These are phyloP conservation scores for Silybum marianum DNA, from an alignment of 129 eudicot genomes.

Conservation along the genomic window DNA sequence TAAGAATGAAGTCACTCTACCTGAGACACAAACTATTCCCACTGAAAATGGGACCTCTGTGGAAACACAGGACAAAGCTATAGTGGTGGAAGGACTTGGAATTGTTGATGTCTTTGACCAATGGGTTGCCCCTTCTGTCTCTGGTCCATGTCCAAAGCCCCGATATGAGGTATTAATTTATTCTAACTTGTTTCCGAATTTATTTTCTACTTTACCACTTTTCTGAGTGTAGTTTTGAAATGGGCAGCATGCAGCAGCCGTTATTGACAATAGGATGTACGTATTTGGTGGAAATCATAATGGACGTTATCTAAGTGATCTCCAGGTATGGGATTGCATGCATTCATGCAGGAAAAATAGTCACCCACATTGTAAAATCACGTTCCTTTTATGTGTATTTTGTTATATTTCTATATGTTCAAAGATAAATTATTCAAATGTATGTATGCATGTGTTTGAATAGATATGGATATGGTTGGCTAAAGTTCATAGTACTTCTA, in stretches of 20 bases:
- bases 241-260: slow-evolving; percentile 96
- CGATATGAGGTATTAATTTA: slow-evolving; percentile 74
- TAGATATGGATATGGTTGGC: neutral
- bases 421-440: neutral
- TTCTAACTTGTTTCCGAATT: neutral
- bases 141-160: slow-evolving; percentile 83
- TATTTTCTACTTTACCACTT: neutral
- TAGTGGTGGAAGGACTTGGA: slow-evolving; percentile 66
- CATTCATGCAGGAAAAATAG: neutral
- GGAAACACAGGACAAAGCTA: slow-evolving; percentile 85
- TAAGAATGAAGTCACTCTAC: slow-evolving; percentile 56
- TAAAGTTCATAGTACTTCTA: neutral
- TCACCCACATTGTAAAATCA: neutral
- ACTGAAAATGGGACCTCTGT: slow-evolving; percentile 67
- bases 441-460: neutral
- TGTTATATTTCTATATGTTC: neutral
- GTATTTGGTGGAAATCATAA: slow-evolving; percentile 96
- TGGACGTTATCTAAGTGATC: slow-evolving; percentile 97
- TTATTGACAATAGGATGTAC: slow-evolving; percentile 88
- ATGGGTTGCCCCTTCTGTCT: slow-evolving; percentile 82
- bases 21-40: slow-evolving; percentile 64
- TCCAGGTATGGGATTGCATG: slow-evolving; percentile 64
- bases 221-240: slow-evolving; percentile 6
- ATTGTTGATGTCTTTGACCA: slow-evolving; percentile 81
- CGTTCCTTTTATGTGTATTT: neutral